Conservation (phyloP, 139 green algal species). For the Chlorella sp. region DNA sequence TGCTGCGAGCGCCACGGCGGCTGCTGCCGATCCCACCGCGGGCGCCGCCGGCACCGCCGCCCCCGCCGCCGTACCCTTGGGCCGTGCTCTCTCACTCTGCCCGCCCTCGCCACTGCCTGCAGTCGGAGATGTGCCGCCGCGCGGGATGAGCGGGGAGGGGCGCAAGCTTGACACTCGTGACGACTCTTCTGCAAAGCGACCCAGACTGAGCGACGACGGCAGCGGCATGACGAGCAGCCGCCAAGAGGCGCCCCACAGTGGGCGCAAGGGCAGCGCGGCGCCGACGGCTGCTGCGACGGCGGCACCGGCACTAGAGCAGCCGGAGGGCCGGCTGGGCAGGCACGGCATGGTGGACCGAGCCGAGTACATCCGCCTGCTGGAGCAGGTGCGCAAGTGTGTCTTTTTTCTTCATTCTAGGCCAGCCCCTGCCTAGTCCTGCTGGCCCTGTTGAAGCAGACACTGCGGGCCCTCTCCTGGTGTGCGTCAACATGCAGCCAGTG, state of each 20-base stretch:
- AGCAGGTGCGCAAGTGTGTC: slow-evolving; percentile 55
- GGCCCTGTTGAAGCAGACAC: too few species aligned
- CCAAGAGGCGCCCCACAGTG: too few species aligned
- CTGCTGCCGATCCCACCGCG: too few species aligned
- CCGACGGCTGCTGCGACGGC: not conserved
- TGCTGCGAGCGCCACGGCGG: too few species aligned
- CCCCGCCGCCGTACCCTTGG: too few species aligned
- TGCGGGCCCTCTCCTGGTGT: too few species aligned
- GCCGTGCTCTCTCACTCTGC: too few species aligned
- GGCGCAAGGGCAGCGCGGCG: not conserved
- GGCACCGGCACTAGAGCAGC: not conserved
- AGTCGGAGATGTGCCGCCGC: not conserved
- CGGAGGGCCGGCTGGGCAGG: too few species aligned
- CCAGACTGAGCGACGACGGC: not conserved
- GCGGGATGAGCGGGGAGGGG: not conserved
- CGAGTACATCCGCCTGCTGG: slow-evolving; percentile 75
- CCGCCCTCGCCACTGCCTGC: not conserved
- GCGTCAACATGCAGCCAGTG: too few species aligned
- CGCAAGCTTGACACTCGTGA: slow-evolving; percentile 3
- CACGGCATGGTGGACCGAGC: slow-evolving; percentile 21
- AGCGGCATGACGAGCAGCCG: not conserved
- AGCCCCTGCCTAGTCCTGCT: too few species aligned
- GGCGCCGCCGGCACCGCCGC: too few species aligned
- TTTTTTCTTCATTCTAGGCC: too few species aligned
- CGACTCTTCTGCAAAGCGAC: not conserved